Evolutionary conservation across 495 filamentous ascomycete species (phyloP), one percentile per base, ranked within the genome.

Genomic region (Daldinia caldariorum): DNA sequence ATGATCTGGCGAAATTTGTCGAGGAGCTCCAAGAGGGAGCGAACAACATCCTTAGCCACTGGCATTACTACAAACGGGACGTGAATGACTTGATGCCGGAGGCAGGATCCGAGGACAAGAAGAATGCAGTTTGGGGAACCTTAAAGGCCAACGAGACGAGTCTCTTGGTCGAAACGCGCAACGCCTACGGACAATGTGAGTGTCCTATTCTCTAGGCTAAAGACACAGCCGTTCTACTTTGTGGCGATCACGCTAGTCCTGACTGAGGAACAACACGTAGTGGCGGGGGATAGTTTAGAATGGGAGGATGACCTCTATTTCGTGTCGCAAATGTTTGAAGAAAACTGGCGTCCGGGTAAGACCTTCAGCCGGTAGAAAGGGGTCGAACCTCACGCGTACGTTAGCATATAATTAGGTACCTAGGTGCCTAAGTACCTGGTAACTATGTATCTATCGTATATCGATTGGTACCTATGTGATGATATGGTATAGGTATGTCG

Each of bases 41-140:
- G 16, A 77, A 79, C 39, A 74, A 76, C 37, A 66, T 79, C 49
- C 74, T 80, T 0, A 51, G 60, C 45, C 75, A 80, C n/a, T 80
- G 78, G 78, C 76, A 79, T 39, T 80, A 79, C 35, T 80, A 76
- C 49, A 77, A 76, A 22, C 64, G 75, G 7, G 62, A 74, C 31
- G 22, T 76, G 9, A 65, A 78, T 16, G 47, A 54, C 10, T 58
- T 58, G 37, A 57, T 49, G 45, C 47, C 10, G 37, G 65, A 66
- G 6, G 59, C 7, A 4, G 58, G 47, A 32, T 59, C 69, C 18
- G 59, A 70, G 37, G 53, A 63, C 0, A 68, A 66, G 22, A 57
- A 59, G 14, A 47, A 47, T 20, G 61, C 47, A 13, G 51, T 70
- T 8, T 73, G 70, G 70, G 73, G 64, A 22, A 43, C 66, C 9